Evolutionary conservation across 208 protist genomes (phyloP).

Genomic region (Naegleria fowleri): DNA sequence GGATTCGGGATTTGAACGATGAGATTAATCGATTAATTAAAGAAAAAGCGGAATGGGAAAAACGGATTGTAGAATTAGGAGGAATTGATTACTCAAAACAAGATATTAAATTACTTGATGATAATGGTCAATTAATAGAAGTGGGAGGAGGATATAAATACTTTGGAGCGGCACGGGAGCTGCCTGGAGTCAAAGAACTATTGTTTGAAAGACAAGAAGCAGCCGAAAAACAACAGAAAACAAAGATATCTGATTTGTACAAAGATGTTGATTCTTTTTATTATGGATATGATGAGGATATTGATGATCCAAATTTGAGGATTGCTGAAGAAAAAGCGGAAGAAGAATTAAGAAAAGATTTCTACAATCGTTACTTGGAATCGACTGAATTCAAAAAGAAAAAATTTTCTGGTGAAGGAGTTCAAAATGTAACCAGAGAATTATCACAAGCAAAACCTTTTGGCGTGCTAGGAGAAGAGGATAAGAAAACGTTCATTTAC

Average conservation of each 20-base stretch:
- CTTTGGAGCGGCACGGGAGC: conserved; percentile 67
- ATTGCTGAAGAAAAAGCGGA: conserved; percentile 30
- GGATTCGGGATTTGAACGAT: conserved; percentile 76
- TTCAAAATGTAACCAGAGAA: neutral
- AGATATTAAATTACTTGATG: neutral
- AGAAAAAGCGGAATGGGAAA: conserved; percentile 74
- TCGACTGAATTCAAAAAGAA: neutral
- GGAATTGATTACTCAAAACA: conserved; percentile 53
- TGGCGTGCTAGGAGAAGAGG: neutral
- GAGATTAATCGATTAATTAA: conserved; percentile 73
- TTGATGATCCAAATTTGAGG: conserved; percentile 50
- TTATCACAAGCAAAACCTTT: neutral
- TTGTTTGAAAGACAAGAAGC: conserved; percentile 44
- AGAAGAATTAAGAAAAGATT: neutral
- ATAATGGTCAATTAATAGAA: neutral
- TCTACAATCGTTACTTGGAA: neutral
- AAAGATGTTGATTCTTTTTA: conserved; percentile 58
- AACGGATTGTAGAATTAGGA: conserved; percentile 63
- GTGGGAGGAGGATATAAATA: conserved; percentile 53
- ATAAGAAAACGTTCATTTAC: neutral
- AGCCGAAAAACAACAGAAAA: conserved; percentile 27
- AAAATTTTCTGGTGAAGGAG: neutral
- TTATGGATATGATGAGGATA: conserved; percentile 62
- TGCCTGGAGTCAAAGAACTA: conserved; percentile 71
- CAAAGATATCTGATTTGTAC: conserved; percentile 44